A percentile compares a stretch with the other conserved stretches of the same genome.
These are phyloP conservation scores for Curvularia eragrostidis DNA, from an alignment of 2,329 filamentous ascomycete genomes.

Conservation along the genomic window DNA sequence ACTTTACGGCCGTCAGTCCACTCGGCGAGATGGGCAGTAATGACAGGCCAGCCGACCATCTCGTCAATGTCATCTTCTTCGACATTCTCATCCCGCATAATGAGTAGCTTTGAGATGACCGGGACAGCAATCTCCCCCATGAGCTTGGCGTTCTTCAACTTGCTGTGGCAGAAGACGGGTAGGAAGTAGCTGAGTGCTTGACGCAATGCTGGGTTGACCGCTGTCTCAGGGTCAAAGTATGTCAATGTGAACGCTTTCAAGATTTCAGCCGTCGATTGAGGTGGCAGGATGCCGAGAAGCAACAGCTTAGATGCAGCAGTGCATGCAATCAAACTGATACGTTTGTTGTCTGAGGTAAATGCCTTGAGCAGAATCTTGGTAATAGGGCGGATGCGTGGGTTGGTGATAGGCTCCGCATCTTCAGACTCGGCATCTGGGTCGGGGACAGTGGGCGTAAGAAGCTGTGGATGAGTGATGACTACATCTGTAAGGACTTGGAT, in stretches of 20 bases:
- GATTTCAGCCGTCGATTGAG: constrained; percentile 64
- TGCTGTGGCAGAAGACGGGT: constrained; percentile 90
- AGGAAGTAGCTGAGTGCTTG: constrained; percentile 93
- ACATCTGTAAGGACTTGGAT: constrained; percentile 94
- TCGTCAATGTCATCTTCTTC: constrained; percentile 72
- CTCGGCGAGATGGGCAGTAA: constrained; percentile 84
- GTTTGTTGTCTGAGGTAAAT: constrained; percentile 68
- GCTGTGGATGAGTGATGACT: constrained; percentile 82
- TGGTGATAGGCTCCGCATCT: constrained; percentile 41
- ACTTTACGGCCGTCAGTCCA: constrained; percentile 93
- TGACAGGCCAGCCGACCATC: constrained; percentile 78
- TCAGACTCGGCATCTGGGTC: constrained; percentile 51
- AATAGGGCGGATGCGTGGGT: constrained; percentile 64
- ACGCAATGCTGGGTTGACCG: constrained; percentile 78
- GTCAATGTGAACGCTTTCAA: constrained; percentile 82
- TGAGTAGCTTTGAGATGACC: constrained; percentile 72
- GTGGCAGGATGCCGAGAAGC: constrained; percentile 73
- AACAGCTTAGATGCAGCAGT: constrained; percentile 86
- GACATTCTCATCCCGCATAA: constrained; percentile 67
- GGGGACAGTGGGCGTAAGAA: constrained; percentile 67
- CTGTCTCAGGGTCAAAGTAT: constrained; percentile 88
- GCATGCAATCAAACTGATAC: constrained; percentile 81
- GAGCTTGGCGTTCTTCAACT: constrained; percentile 79
- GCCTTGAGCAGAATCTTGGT: constrained; percentile 87
- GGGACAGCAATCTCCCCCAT: constrained; percentile 78